Evolutionary conservation across 495 filamentous ascomycete genomes (phyloP).

Genomic region (Penicillium bialowiezense): DNA sequence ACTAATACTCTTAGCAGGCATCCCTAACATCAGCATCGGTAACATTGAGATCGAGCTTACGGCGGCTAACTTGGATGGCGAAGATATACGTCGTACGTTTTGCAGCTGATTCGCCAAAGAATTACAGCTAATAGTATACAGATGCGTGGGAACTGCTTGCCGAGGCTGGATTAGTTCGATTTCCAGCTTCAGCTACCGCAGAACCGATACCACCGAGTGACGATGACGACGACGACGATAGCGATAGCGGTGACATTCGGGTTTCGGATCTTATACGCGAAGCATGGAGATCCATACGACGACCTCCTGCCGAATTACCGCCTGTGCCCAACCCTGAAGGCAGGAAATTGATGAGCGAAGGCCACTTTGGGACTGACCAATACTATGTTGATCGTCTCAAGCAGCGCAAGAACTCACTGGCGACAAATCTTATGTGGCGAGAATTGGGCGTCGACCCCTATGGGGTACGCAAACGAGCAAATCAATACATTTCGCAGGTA

Average conservation of each 20-base stretch:
- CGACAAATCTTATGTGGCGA: constrained; percentile 69
- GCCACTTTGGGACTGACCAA: constrained; percentile 68
- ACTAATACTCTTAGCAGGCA: constrained; percentile 10
- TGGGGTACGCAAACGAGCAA: constrained; percentile 51
- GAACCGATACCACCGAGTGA: too few relatives aligned
- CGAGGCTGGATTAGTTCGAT: too few relatives aligned
- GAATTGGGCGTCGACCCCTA: constrained; percentile 66
- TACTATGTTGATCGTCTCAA: constrained; percentile 46
- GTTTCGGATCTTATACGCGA: too few relatives aligned
- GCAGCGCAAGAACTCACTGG: constrained; percentile 58
- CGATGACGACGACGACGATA: constrained; percentile 25
- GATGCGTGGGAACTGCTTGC: too few relatives aligned
- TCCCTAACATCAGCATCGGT: constrained; percentile 31
- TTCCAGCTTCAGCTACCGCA: too few relatives aligned
- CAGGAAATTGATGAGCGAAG: constrained; percentile 71
- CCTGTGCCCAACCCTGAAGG: constrained; percentile 77
- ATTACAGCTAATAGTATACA: too few relatives aligned
- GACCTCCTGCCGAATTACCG: constrained; percentile 55
- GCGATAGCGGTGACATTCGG: constrained; percentile 19
- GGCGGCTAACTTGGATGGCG: constrained; percentile 38
- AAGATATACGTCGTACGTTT: constrained; percentile 23
- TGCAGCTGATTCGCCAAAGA: too few relatives aligned
- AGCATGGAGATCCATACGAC: too few relatives aligned
- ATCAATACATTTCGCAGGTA: constrained; percentile 66
- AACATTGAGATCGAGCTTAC: constrained; percentile 51